A percentile compares a stretch with the other conserved stretches of the same genome.
These are phyloP conservation scores for Trichophyton schoenleinii DNA, from an alignment of 2,329 filamentous ascomycete species.

Conservation along the genomic window DNA sequence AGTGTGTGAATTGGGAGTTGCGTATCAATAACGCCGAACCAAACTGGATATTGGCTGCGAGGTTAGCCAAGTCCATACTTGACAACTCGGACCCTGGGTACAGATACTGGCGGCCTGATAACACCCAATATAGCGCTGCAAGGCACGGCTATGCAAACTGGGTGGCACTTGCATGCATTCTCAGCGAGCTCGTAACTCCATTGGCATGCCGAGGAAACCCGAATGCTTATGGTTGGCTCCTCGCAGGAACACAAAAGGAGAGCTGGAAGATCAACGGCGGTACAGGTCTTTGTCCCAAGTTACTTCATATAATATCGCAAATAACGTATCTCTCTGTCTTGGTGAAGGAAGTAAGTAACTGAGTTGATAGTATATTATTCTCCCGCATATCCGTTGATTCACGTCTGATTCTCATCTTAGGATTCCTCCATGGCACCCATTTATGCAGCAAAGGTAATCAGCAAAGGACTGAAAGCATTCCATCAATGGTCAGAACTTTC, in stretches of 20 bases:
- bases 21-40: background rate
- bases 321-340: constrained; percentile 8
- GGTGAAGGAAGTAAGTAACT: background rate
- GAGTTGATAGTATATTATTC: background rate
- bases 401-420: background rate
- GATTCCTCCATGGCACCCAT: background rate
- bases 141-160: background rate
- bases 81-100: background rate
- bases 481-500: constrained; percentile 12
- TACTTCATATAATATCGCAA: constrained; percentile 13
- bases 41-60: background rate
- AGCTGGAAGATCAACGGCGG: constrained; percentile 10
- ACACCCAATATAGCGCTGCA: background rate
- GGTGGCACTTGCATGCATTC: constrained; percentile 2
- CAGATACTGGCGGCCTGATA: constrained; percentile 1
- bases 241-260: constrained; percentile 9
- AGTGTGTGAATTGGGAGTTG: constrained; percentile 6
- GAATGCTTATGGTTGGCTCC: constrained; percentile 2
- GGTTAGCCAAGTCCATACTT: background rate
- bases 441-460: constrained; percentile 6
- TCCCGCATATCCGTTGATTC: background rate
- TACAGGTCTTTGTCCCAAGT: constrained; percentile 10
- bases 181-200: background rate
- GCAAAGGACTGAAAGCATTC: constrained; percentile 6
- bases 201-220: background rate